Evolutionary conservation across 2,329 filamentous ascomycete species (phyloP).

Genomic region (Colletotrichum eleusines): DNA sequence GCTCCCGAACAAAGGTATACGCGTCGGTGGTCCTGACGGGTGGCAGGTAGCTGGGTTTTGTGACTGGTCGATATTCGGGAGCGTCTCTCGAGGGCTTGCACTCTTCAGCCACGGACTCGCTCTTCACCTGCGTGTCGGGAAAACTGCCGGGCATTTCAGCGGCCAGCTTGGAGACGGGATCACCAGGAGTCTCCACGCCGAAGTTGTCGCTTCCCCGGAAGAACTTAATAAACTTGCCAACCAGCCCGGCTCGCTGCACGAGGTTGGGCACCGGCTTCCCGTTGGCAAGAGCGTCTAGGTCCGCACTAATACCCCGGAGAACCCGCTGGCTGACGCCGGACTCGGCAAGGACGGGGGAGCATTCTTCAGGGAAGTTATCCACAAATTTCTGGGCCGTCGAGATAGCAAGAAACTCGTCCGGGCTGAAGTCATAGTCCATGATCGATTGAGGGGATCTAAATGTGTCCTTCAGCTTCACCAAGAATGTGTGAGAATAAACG

Average conservation of each 20-base stretch:
- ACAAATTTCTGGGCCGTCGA: conserved; percentile 16
- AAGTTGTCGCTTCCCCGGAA: conserved; percentile 33
- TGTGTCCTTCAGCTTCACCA: conserved; percentile 22
- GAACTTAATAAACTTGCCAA: conserved; percentile 37
- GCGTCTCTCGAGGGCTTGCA: not conserved
- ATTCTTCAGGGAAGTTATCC: conserved; percentile 30
- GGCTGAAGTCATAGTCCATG: conserved; percentile 31
- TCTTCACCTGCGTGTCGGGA: conserved; percentile 13
- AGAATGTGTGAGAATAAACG: conserved; percentile 35
- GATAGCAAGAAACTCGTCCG: conserved; percentile 28
- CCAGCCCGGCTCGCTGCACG: conserved; percentile 33
- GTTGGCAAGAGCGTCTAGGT: conserved; percentile 29
- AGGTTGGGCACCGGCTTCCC: conserved; percentile 32
- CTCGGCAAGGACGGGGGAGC: conserved; percentile 5
- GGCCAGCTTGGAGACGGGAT: not conserved
- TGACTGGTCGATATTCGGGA: not conserved
- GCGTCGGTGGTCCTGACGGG: conserved; percentile 30
- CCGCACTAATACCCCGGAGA: conserved; percentile 27
- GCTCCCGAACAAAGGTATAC: conserved; percentile 28
- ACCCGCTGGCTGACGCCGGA: conserved; percentile 26
- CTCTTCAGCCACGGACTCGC: conserved; percentile 1
- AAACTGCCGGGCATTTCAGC: conserved; percentile 37
- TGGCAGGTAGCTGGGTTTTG: not conserved
- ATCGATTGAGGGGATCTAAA: conserved; percentile 18
- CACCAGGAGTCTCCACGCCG: conserved; percentile 16